A percentile compares a stretch with the other conserved stretches of the same genome.
phyloP scores from a whole-genome alignment of 805 yeast species.

The Zygoascus bituminiphila region DNA sequence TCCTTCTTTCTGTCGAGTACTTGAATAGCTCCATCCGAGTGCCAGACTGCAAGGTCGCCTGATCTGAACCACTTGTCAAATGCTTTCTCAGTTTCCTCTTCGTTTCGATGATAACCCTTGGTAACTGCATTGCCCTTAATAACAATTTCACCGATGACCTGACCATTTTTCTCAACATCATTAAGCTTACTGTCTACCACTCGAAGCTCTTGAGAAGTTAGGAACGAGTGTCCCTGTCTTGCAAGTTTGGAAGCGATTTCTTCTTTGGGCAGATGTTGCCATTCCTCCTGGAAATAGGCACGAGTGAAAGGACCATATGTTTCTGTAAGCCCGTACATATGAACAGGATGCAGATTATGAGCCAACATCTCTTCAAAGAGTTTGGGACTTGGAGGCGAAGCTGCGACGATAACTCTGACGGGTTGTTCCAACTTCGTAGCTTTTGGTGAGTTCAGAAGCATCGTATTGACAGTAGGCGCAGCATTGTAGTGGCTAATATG shows the following conservation, averaged over 20 bases:
- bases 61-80: slow-evolving; percentile 28
- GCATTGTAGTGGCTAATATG: slow-evolving; percentile 29
- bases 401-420: slow-evolving; percentile 30
- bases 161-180: slow-evolving; percentile 26
- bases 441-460: slow-evolving; percentile 25
- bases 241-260: slow-evolving; percentile 24
- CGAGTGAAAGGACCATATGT: slow-evolving; percentile 31
- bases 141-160: slow-evolving; percentile 29
- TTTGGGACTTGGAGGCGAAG: slow-evolving; percentile 31
- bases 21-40: slow-evolving; percentile 28
- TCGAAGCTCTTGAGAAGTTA: slow-evolving; percentile 23
- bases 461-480: slow-evolving; percentile 32
- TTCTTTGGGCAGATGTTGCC: slow-evolving; percentile 24
- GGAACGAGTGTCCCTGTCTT: slow-evolving; percentile 29
- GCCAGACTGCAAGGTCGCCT: slow-evolving; percentile 31
- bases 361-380: slow-evolving; percentile 28
- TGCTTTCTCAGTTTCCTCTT: slow-evolving; percentile 27
- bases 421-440: slow-evolving; percentile 22
- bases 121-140: slow-evolving; percentile 28
- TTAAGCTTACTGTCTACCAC: slow-evolving; percentile 21
- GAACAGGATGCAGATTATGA: slow-evolving; percentile 28
- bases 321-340: slow-evolving; percentile 31
- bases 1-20: slow-evolving; percentile 31
- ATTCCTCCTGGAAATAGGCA: slow-evolving; percentile 25
- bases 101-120: slow-evolving; percentile 28